Percentiles rank a stretch among this genome's conserved stretches.
These are phyloP conservation scores for Neurospora sublineolata DNA, from an alignment of 495 filamentous ascomycete species.

Conservation along the genomic window DNA sequence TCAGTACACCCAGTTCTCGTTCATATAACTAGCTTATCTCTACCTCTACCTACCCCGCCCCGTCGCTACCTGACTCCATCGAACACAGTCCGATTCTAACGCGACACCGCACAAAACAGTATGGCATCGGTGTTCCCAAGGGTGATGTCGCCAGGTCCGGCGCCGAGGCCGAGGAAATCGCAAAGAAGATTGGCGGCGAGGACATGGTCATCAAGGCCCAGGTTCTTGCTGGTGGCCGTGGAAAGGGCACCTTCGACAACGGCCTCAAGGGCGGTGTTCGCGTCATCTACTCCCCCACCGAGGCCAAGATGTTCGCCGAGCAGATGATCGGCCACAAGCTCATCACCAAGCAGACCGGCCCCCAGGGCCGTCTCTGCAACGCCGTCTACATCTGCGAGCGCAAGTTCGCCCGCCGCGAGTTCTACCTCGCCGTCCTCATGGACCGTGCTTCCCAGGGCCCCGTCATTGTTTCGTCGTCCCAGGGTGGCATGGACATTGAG, in stretches of 20 bases:
- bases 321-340: slow-evolving; percentile 99
- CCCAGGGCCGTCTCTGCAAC: slow-evolving; percentile 82
- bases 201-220: slow-evolving; percentile 99
- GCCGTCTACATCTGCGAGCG: slow-evolving; percentile 97
- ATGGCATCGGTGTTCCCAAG: slow-evolving; percentile 85
- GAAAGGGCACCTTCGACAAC: slow-evolving; percentile 95
- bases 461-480: slow-evolving; percentile 92
- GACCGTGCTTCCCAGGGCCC: slow-evolving; percentile 84
- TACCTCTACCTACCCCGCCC: slow-evolving; percentile 5
- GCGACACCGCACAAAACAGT: slow-evolving; percentile 38
- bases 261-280: slow-evolving; percentile 97
- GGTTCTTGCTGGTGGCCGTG: slow-evolving; percentile 92
- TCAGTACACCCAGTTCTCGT: slow-evolving; percentile 24
- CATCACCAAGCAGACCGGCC: slow-evolving; percentile 97
- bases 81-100: slow-evolving; percentile 7
- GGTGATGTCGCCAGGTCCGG: slow-evolving; percentile 73
- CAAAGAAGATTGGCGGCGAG: slow-evolving; percentile 79
- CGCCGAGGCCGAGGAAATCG: slow-evolving; percentile 82
- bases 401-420: slow-evolving; percentile 97
- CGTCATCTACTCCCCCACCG: slow-evolving; percentile 82
- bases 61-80: not conserved
- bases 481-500: slow-evolving; percentile 99
- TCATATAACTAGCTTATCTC: not conserved
- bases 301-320: slow-evolving; percentile 91
- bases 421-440: slow-evolving; percentile 97